Base-by-base conservation (phyloP, 371 early-diverging fungal genomes). In the Batrachochytrium dendrobatidis region DNA sequence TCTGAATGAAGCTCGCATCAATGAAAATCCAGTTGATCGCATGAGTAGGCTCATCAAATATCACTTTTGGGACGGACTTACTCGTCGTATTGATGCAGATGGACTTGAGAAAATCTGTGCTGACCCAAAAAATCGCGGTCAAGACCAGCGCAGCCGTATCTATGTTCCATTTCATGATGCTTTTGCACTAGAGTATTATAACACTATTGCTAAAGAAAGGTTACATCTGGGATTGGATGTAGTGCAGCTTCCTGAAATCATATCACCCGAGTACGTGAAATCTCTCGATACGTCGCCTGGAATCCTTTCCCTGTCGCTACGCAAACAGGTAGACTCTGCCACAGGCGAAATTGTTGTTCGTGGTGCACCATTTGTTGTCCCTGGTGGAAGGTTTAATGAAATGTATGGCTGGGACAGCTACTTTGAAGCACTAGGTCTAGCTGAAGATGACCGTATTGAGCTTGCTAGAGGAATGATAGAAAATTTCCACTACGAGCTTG, bases 371-470 rank as follows among this genome's bases (percentile, higher is more conserved):
- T 98, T 95, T 69, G 91, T 94, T 7, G 97, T 98, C 0, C 98
- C 97, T 1, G 98, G 98, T 33, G 98, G 98, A 3, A 80, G 98
- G 0, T 98, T 96, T 76, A 98, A 96, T 70, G 98, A 98, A 75
- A 94, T 93, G 90, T 98, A 98, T 68, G 96, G 97, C 0, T 96
- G 97, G 98, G 97, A 98, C 66, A 87, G 88, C 30, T 95, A 95
- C 67, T 98, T 98, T 76, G 92, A 91, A 60, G 80, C 90, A 0
- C 71, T 95, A 15, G 98, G 96, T 6, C 71, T 98, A 32, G 65
- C 93, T 34, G 83, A 83, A 15, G 95, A 94, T 65, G 87, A 86
- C 4, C 84, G 89, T 7, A 56, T 86, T 25, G 90, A 91, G 55
- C 66, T 96, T 57, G 91, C 88, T 3, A 81, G 86, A 55, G 86